These are phyloP conservation scores for Pseudonitzschia multiseries DNA, from an alignment of 108 stramenopile species.

Conservation along the genomic window DNA sequence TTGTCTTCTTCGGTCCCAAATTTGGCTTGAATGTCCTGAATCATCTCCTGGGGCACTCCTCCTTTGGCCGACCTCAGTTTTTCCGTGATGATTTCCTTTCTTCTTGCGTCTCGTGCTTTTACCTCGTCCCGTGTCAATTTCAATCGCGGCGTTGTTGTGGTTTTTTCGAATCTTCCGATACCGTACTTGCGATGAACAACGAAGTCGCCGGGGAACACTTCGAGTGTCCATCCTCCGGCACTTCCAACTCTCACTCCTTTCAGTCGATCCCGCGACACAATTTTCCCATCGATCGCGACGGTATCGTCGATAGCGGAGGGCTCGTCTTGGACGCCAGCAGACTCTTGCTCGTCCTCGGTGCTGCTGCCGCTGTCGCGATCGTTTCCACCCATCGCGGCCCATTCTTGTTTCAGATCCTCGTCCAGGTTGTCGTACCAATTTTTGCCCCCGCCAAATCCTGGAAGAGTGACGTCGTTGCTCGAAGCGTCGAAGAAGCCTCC, in stretches of 20 bases:
- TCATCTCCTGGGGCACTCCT: slow-evolving; percentile 43
- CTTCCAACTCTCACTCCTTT: slow-evolving; percentile 74
- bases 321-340: slow-evolving; percentile 1
- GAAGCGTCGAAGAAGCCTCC: slow-evolving; percentile 19
- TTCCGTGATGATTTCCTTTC: slow-evolving; percentile 58
- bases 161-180: slow-evolving; percentile 77
- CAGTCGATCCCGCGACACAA: slow-evolving; percentile 50
- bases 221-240: slow-evolving; percentile 78
- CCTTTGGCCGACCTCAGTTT: slow-evolving; percentile 39
- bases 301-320: slow-evolving; percentile 21
- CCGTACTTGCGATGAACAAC: slow-evolving; percentile 86
- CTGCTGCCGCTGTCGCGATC: slow-evolving; percentile 12
- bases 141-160: slow-evolving; percentile 53
- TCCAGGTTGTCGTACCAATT: slow-evolving; percentile 72
- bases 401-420: slow-evolving; percentile 57
- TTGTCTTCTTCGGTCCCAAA: slow-evolving; percentile 74
- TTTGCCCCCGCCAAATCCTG: slow-evolving; percentile 15
- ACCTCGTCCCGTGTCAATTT: slow-evolving; percentile 63
- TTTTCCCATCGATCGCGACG: slow-evolving; percentile 47
- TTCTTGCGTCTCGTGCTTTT: slow-evolving; percentile 45
- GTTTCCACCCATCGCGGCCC: slow-evolving; percentile 35
- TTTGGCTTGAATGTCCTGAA: slow-evolving; percentile 49
- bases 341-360: slow-evolving; percentile 21
- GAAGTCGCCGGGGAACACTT: slow-evolving; percentile 85
- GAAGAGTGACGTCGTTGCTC: slow-evolving; percentile 36